phyloP scores from a whole-genome alignment of 2,329 filamentous ascomycete genomes.

The Aspergillus ochraceoroseus region DNA sequence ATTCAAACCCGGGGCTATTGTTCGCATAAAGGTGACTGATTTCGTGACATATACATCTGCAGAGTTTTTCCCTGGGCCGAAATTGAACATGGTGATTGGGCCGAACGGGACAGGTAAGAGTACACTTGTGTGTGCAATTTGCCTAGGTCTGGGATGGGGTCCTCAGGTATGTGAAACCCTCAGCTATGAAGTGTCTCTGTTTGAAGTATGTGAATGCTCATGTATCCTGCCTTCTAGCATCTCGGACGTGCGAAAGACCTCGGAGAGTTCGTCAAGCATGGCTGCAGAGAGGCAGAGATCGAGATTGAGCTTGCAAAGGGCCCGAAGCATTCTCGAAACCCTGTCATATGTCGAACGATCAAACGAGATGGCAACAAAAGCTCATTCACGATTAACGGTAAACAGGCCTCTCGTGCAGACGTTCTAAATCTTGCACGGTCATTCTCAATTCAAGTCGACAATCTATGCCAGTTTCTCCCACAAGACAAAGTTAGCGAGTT shows the following conservation, averaged over 20 bases:
- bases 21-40: conserved; percentile 77
- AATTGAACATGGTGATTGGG: conserved; percentile 96
- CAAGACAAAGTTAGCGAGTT: conserved; percentile 96
- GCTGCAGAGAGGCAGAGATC: conserved; percentile 68
- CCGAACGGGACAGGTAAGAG: conserved; percentile 99
- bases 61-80: conserved; percentile 85
- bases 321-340: conserved; percentile 56
- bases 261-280: conserved; percentile 91
- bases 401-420: conserved; percentile 54
- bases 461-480: conserved; percentile 92
- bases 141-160: conserved; percentile 80
- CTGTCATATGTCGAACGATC: conserved; percentile 70
- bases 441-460: conserved; percentile 92
- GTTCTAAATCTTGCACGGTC: conserved; percentile 63
- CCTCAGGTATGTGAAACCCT: conserved; percentile 49
- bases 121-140: conserved; percentile 94
- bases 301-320: conserved; percentile 82
- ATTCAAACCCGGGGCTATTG: conserved; percentile 68
- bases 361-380: conserved; percentile 75
- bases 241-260: conserved; percentile 80
- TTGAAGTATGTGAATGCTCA: too few relatives aligned
- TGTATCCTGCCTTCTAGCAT: conserved; percentile 45
- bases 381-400: conserved; percentile 71
- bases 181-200: background rate
- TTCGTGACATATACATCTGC: conserved; percentile 94